Percentiles rank a stretch among this genome's conserved stretches.
Evolutionary conservation across 805 yeast species (phyloP).

Genomic region (Torulaspora microellipsoides): DNA sequence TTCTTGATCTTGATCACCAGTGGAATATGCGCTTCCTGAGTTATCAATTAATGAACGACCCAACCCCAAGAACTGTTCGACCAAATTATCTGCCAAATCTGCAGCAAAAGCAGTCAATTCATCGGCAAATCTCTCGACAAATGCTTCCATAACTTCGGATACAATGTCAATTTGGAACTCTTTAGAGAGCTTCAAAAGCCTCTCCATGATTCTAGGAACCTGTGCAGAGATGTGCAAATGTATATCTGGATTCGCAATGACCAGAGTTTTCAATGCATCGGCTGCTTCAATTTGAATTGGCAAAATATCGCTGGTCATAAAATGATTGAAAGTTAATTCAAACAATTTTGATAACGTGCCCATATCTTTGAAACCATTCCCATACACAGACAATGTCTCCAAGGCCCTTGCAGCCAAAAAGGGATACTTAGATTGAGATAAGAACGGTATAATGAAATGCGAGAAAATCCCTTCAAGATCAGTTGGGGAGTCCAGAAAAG

Average conservation of each 20-base stretch:
- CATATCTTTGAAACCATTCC: constrained; percentile 36
- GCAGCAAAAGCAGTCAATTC: constrained; percentile 86
- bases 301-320: constrained; percentile 43
- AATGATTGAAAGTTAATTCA: constrained; percentile 40
- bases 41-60: constrained; percentile 56
- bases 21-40: constrained; percentile 28
- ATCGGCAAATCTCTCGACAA: constrained; percentile 81
- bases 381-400: constrained; percentile 48
- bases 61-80: constrained; percentile 54
- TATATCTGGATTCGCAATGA: constrained; percentile 59
- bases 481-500: constrained; percentile 28
- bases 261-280: constrained; percentile 75
- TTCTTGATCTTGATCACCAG: constrained; percentile 54
- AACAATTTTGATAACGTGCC: constrained; percentile 38
- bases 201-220: constrained; percentile 79
- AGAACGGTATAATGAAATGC: constrained; percentile 58
- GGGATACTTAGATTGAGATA: constrained; percentile 47
- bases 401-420: constrained; percentile 70
- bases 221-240: constrained; percentile 63
- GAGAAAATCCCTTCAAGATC: constrained; percentile 66
- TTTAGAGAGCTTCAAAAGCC: constrained; percentile 67
- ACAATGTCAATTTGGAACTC: constrained; percentile 81
- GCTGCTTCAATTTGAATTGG: constrained; percentile 88
- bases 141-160: constrained; percentile 90
- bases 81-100: constrained; percentile 55